Conservation (phyloP, 805 yeast species). For the Sugiyamaella chiloensis region DNA sequence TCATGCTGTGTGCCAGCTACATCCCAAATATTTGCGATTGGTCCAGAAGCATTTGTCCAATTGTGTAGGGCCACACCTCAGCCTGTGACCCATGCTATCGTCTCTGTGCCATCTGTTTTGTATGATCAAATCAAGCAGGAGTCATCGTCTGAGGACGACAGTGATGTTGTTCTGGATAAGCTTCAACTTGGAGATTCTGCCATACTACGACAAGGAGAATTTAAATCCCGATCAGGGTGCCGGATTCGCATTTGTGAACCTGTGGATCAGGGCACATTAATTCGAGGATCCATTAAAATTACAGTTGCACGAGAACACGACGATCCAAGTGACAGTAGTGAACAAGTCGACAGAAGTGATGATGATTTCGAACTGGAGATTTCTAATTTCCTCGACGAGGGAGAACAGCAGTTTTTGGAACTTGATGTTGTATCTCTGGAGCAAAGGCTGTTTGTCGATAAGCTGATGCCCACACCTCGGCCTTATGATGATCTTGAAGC, state of each 20-base stretch:
- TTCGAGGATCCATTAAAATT: slow-evolving; percentile 44
- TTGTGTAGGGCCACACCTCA: slow-evolving; percentile 19
- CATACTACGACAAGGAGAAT: slow-evolving; percentile 43
- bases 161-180: background rate
- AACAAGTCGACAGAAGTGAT: slow-evolving; percentile 8
- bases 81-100: slow-evolving; percentile 38
- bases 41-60: slow-evolving; percentile 13
- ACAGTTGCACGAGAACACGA: slow-evolving; percentile 43
- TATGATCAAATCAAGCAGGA: slow-evolving; percentile 44
- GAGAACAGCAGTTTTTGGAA: background rate
- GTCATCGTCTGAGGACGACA: slow-evolving; percentile 5
- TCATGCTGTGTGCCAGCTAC: slow-evolving; percentile 11
- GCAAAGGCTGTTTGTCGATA: slow-evolving; percentile 12
- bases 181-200: slow-evolving; percentile 32
- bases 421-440: slow-evolving; percentile 11
- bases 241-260: slow-evolving; percentile 66
- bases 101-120: slow-evolving; percentile 46
- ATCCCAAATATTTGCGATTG: slow-evolving; percentile 2
- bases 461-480: slow-evolving; percentile 24
- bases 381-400: slow-evolving; percentile 19
- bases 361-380: slow-evolving; percentile 27
- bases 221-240: slow-evolving; percentile 46
- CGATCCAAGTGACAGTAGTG: background rate
- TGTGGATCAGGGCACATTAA: slow-evolving; percentile 59
- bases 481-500: slow-evolving; percentile 44